Evolutionary conservation across 2,329 filamentous ascomycete species (phyloP).

Genomic region (Myriosclerotinia scirpicola): DNA sequence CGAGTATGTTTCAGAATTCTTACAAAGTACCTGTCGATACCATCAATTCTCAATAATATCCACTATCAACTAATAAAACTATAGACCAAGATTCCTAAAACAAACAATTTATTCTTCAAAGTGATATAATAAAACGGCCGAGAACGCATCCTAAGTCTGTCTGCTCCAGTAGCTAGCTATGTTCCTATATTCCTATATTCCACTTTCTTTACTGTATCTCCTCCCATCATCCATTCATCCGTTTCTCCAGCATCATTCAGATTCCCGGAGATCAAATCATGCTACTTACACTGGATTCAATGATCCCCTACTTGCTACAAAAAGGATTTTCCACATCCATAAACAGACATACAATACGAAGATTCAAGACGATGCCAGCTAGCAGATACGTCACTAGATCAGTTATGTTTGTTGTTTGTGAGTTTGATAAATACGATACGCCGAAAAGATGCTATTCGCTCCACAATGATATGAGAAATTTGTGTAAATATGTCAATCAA

Average conservation of each 20-base stretch:
- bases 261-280: not conserved
- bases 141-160: not conserved
- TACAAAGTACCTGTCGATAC: too few relatives aligned
- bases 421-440: slow-evolving; percentile 17
- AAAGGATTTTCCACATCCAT: slow-evolving; percentile 8
- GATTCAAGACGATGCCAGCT: not conserved
- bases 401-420: not conserved
- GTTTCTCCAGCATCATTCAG: not conserved
- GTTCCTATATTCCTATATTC: slow-evolving; percentile 16
- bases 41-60: too few relatives aligned
- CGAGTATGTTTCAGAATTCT: too few relatives aligned
- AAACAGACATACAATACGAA: not conserved
- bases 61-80: not conserved
- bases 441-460: slow-evolving; percentile 12
- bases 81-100: not conserved
- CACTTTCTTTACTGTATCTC: slow-evolving; percentile 10
- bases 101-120: not conserved
- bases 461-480: slow-evolving; percentile 13
- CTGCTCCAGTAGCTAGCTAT: slow-evolving; percentile 11
- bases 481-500: slow-evolving; percentile 12
- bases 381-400: slow-evolving; percentile 3
- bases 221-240: not conserved
- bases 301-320: slow-evolving; percentile 8
- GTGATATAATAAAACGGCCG: not conserved
- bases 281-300: slow-evolving; percentile 6